Conservation (phyloP, 202 grass and related monocot species). For the Alloteropsis angusta region DNA sequence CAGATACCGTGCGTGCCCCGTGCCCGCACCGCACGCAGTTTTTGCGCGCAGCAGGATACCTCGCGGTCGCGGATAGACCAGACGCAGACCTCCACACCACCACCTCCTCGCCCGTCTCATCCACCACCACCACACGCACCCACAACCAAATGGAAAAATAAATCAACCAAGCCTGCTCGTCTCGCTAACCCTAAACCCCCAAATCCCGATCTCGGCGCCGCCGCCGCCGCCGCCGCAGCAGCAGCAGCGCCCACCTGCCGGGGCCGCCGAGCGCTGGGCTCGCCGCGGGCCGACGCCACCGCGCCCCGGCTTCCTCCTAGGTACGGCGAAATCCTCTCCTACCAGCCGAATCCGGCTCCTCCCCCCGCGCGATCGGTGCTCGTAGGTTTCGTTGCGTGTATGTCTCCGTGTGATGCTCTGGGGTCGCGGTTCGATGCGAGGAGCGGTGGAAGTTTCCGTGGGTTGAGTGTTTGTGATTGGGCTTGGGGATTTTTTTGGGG, state of each 20-base stretch:
- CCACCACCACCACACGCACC: neutral
- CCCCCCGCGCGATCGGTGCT: neutral
- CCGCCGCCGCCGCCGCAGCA: neutral
- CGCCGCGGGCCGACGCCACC: neutral
- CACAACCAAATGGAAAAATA: conserved; percentile 1
- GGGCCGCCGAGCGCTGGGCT: neutral
- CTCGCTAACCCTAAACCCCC: conserved; percentile 35
- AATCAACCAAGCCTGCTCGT: neutral
- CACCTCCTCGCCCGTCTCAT: neutral
- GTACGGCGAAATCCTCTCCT: neutral
- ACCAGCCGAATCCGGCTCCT: neutral
- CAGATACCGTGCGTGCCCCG: neutral
- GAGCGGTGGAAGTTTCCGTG: neutral
- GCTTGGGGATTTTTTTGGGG: neutral
- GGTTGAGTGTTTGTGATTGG: neutral
- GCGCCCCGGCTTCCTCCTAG: neutral
- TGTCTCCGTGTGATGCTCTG: neutral
- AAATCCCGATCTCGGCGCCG: neutral
- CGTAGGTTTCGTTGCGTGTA: neutral
- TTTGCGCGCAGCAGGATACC: neutral
- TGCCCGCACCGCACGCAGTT: neutral
- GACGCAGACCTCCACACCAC: neutral
- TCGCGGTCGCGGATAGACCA: neutral
- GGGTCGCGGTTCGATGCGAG: neutral
- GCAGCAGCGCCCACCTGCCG: neutral